A percentile compares a stretch with the other conserved stretches of the same genome.
Evolutionary conservation across 257 asterid genomes (phyloP).

Genomic region (Euphrasia confusa): DNA sequence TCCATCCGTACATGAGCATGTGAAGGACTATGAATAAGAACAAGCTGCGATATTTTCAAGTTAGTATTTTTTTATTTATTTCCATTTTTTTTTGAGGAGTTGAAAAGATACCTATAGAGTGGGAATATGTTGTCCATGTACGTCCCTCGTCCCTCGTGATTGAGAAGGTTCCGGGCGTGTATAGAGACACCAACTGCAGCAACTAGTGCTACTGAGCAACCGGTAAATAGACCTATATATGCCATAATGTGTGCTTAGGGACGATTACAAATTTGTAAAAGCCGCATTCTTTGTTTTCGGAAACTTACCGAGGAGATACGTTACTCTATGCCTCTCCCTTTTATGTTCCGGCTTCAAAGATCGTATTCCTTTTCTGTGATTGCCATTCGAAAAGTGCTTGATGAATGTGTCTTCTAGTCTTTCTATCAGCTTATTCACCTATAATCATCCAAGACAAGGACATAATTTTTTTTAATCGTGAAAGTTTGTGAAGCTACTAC

Average conservation of each 20-base stretch:
- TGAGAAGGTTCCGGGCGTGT: constrained; percentile 49
- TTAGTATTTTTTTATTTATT: no score
- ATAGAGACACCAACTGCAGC: constrained; percentile 38
- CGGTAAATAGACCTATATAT: constrained; percentile 68
- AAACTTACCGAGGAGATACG: constrained; percentile 41
- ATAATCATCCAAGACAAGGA: not conserved
- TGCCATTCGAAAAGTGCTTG: constrained; percentile 62
- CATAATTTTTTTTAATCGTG: not conserved
- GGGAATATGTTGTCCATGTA: constrained; percentile 79
- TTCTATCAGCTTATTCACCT: constrained; percentile 47
- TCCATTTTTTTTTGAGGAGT: no score
- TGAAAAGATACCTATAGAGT: constrained; percentile 54
- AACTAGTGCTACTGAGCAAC: constrained; percentile 65
- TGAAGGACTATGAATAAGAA: constrained; percentile 65
- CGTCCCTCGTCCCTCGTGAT: constrained; percentile 31
- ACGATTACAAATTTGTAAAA: no score
- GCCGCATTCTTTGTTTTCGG: not conserved
- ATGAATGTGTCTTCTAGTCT: constrained; percentile 56
- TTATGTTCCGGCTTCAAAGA: constrained; percentile 39
- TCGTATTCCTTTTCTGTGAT: constrained; percentile 43
- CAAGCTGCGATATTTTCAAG: constrained; percentile 39
- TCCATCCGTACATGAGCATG: constrained; percentile 60
- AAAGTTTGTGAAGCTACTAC: constrained; percentile 30
- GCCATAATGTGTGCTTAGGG: no score
- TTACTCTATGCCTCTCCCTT: constrained; percentile 36